phyloP scores from a whole-genome alignment of 768 basidiomycete genomes.

The Rhodocollybia butyracea region DNA sequence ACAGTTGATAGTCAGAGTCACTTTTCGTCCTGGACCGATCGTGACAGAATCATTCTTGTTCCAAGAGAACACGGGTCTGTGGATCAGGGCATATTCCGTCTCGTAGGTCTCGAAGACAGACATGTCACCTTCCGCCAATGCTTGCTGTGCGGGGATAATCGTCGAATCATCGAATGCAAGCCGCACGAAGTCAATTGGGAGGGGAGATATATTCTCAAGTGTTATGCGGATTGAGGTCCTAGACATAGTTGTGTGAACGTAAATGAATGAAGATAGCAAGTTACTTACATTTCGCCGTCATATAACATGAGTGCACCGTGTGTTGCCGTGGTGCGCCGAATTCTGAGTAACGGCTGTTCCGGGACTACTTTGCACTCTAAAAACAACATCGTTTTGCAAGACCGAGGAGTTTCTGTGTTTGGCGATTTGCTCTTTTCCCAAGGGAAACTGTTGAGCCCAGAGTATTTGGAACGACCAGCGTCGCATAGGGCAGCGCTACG shows the following conservation, averaged over 20 bases:
- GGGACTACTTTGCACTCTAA: slow-evolving; percentile 82
- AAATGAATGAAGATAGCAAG: not conserved
- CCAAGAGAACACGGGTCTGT: slow-evolving; percentile 83
- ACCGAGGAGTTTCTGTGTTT: slow-evolving; percentile 22
- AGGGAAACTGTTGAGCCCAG: slow-evolving; percentile 68
- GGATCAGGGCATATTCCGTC: slow-evolving; percentile 76
- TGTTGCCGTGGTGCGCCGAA: slow-evolving; percentile 84
- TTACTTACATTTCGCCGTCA: slow-evolving; percentile 81
- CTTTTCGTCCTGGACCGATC: slow-evolving; percentile 69
- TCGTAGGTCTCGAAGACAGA: slow-evolving; percentile 88
- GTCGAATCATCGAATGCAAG: slow-evolving; percentile 92
- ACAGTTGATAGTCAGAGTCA: slow-evolving; percentile 67
- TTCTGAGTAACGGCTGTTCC: slow-evolving; percentile 83
- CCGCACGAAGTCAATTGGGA: slow-evolving; percentile 83
- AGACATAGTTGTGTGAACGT: slow-evolving; percentile 10
- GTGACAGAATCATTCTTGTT: slow-evolving; percentile 41
- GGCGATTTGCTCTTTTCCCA: slow-evolving; percentile 53
- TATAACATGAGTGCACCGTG: slow-evolving; percentile 96
- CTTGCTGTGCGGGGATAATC: slow-evolving; percentile 68
- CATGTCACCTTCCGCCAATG: slow-evolving; percentile 76
- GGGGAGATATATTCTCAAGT: slow-evolving; percentile 82
- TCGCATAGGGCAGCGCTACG: slow-evolving; percentile 65
- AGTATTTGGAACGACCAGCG: slow-evolving; percentile 65
- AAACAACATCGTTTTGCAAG: slow-evolving; percentile 41
- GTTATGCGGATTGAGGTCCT: slow-evolving; percentile 85